Conservation (phyloP, 305 asterid species). For the Euphrasia arctica region DNA sequence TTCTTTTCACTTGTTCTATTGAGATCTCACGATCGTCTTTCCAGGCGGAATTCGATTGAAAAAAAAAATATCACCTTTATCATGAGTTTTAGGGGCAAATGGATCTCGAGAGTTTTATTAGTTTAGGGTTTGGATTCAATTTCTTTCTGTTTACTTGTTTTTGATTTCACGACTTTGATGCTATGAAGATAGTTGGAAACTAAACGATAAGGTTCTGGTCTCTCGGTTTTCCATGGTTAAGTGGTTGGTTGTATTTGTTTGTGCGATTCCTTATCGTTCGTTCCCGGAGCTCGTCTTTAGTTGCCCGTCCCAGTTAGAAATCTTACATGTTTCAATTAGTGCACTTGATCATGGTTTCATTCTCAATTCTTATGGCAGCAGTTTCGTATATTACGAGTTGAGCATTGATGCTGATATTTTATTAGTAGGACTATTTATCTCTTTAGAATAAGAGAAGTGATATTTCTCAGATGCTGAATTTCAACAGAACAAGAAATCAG, state of each 20-base stretch:
- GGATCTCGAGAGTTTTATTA: conserved; percentile 30
- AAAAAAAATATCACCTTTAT: no score
- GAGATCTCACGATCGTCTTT: background rate
- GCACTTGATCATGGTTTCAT: conserved; percentile 17
- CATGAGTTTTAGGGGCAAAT: conserved; percentile 3
- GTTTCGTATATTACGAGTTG: conserved; percentile 20
- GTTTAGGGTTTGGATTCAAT: conserved; percentile 15
- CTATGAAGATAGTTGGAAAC: background rate
- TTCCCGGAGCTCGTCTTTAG: background rate
- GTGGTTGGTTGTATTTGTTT: no score
- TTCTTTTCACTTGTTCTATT: background rate
- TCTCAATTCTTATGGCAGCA: conserved; percentile 30
- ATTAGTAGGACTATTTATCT: no score
- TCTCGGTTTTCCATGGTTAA: conserved; percentile 10
- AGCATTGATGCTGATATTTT: conserved; percentile 42
- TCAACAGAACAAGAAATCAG: conserved; percentile 74
- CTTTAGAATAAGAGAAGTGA: conserved; percentile 32
- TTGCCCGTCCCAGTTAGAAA: no score
- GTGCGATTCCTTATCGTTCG: background rate
- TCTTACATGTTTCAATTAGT: no score
- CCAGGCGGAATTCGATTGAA: background rate
- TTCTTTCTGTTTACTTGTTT: no score
- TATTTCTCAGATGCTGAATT: conserved; percentile 53
- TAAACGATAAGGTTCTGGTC: conserved; percentile 23
- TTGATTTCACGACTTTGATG: no score